Conservation (phyloP, 1,284 basidiomycete species). For the Cryptococcus sp. region DNA sequence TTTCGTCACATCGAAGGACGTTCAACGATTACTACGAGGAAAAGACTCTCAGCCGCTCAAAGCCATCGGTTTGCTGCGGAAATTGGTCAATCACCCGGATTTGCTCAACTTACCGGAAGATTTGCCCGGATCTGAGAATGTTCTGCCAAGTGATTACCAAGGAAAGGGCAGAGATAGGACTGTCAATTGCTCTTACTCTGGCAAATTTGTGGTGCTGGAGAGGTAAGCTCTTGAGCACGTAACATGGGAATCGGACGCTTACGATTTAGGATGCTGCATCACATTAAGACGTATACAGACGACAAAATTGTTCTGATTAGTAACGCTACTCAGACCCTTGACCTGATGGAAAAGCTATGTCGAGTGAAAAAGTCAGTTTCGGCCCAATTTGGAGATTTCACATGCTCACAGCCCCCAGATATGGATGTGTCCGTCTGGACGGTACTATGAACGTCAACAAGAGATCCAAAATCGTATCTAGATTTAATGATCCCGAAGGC, state of each 20-base stretch:
- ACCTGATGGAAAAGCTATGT: constrained; percentile 85
- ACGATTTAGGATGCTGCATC: constrained; percentile 69
- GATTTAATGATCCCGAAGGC: constrained; percentile 92
- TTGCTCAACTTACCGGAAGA: constrained; percentile 83
- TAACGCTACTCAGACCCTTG: constrained; percentile 97
- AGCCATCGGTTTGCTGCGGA: constrained; percentile 94
- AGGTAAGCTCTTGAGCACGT: constrained; percentile 54
- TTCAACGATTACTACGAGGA: constrained; percentile 84
- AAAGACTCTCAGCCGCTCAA: constrained; percentile 92
- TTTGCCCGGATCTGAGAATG: constrained; percentile 73
- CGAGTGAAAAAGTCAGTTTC: constrained; percentile 67
- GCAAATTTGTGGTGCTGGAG: constrained; percentile 92
- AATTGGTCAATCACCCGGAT: constrained; percentile 96
- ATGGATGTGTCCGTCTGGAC: constrained; percentile 87
- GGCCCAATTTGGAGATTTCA: not conserved
- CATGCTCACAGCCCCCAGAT: constrained; percentile 54
- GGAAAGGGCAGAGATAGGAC: constrained; percentile 50
- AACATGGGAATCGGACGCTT: not conserved
- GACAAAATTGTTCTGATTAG: constrained; percentile 99
- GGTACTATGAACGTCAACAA: constrained; percentile 91
- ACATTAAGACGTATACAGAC: constrained; percentile 68
- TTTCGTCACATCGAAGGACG: constrained; percentile 92
- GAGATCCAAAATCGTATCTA: constrained; percentile 93
- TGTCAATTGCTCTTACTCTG: constrained; percentile 74
- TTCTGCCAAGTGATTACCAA: constrained; percentile 74